A percentile compares a stretch with the other conserved stretches of the same genome.
These are phyloP conservation scores for Euphrasia arctica DNA, from an alignment of 305 asterid genomes.

Conservation along the genomic window DNA sequence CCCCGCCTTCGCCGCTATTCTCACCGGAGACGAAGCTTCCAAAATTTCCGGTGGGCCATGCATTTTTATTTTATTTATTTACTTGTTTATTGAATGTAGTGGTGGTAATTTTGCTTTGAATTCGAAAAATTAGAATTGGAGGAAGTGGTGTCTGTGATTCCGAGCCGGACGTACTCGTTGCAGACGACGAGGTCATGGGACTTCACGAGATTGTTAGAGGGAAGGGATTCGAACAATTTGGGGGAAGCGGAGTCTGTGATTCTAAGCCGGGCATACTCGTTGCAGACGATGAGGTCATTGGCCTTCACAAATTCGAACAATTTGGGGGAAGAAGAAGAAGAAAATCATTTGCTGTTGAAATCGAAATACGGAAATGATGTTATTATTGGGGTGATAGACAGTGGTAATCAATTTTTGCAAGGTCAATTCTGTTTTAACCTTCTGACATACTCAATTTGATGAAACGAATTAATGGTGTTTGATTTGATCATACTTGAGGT, in stretches of 20 bases:
- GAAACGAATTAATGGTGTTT: neutral
- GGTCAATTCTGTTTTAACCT: too few species aligned
- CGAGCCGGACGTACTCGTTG: slow-evolving; percentile 52
- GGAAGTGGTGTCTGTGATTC: slow-evolving; percentile 62
- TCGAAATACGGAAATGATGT: slow-evolving; percentile 66
- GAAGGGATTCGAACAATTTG: neutral
- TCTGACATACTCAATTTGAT: too few species aligned
- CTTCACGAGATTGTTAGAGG: slow-evolving; percentile 52
- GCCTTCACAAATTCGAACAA: slow-evolving; percentile 33
- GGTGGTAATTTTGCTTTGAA: neutral
- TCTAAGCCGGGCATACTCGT: slow-evolving; percentile 47
- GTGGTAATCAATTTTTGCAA: slow-evolving; percentile 39
- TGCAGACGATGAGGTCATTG: slow-evolving; percentile 96
- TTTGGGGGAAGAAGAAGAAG: neutral
- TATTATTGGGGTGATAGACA: slow-evolving; percentile 71
- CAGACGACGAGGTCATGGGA: slow-evolving; percentile 97
- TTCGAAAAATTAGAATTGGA: slow-evolving; percentile 45
- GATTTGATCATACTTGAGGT: slow-evolving; percentile 36
- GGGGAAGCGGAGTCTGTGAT: slow-evolving; percentile 53
- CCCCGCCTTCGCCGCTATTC: slow-evolving; percentile 86
- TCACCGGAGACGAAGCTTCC: slow-evolving; percentile 60
- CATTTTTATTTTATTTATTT: neutral
- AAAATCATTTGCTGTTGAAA: slow-evolving; percentile 49
- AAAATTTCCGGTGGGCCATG: slow-evolving; percentile 44
- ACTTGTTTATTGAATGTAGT: neutral